Evolutionary conservation across 2,329 filamentous ascomycete species (phyloP), one percentile per base, ranked within the genome.

Genomic region (Fusarium transvaalense): DNA sequence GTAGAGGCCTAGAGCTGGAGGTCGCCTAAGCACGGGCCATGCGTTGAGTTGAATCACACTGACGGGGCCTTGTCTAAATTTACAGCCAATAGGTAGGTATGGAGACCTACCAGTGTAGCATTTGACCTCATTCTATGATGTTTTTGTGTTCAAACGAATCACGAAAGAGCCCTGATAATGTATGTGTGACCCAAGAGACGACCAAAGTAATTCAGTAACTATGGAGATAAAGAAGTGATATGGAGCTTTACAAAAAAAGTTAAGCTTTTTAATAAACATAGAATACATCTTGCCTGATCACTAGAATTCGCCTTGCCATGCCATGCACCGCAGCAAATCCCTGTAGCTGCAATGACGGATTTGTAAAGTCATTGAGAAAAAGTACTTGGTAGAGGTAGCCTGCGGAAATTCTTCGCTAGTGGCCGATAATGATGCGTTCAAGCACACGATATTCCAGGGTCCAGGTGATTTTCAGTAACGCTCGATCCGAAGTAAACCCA

Each of bases 401-500:
- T 50, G 47, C 35, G 34, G 47, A 50, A 50, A 50, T 50, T 50
- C 47, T 50, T 50, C 17, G 27, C 23, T 47, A 55, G 57, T 57
- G 41, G 50, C 32, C 37, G 37, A 57, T 39, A 52, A 68, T 65
- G 48, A 61, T 69, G 61, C 43, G 52, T 51, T 58, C 32, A 50
- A 50, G 47, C 47, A 50, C 47, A 50, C 47, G 47, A 50, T 21
- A 50, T 50, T 64, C 56, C 66, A 66, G 59, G 66, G 66, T 64
- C 61, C 46, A 61, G 32, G 25, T 46, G 29, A 23, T 56, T 47
- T 51, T 59, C 32, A 38, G 29, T n/a, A 25, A 42, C 21, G 39
- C 42, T 31, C 27, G 42, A 45, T 27, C 62, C 62, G 66, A 66
- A 69, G 66, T 66, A 66, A 63, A 69, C 53, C 61, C 66, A 69